A percentile compares a stretch with the other conserved stretches of the same genome.
phyloP scores from a whole-genome alignment of 306 rosid genomes.

The Betula pendula region DNA sequence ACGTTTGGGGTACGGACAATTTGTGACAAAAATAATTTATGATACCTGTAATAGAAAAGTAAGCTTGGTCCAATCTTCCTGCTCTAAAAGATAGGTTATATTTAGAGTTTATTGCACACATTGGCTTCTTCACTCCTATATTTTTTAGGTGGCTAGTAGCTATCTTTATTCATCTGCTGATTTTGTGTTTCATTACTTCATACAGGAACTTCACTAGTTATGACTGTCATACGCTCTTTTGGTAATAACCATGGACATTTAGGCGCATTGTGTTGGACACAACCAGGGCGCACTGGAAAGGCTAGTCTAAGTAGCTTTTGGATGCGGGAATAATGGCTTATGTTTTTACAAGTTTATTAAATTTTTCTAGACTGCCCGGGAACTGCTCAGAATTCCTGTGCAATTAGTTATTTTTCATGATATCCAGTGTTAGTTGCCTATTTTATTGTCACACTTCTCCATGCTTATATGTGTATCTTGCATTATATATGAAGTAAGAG shows the following conservation, averaged over 20 bases:
- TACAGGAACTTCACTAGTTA: conserved; percentile 80
- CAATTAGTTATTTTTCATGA: background rate
- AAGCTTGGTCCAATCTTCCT: conserved; percentile 14
- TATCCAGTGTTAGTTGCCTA: background rate
- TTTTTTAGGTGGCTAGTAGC: background rate
- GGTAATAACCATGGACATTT: conserved; percentile 87
- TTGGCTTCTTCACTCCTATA: background rate
- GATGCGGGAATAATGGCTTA: conserved; percentile 8
- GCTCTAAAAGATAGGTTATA: conserved; percentile 17
- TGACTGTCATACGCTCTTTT: conserved; percentile 86
- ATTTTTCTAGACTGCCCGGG: background rate
- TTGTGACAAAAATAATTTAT: background rate
- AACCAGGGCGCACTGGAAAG: conserved; percentile 87
- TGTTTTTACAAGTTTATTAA: conserved; percentile 4
- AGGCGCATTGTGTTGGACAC: conserved; percentile 78
- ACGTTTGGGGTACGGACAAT: conserved; percentile 88
- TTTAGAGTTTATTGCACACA: conserved; percentile 5
- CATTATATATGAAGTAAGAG: conserved; percentile 11
- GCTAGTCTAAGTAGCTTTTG: conserved; percentile 39
- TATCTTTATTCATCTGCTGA: conserved; percentile 24
- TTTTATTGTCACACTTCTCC: background rate
- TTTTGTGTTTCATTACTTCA: conserved; percentile 22
- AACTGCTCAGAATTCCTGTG: conserved; percentile 6
- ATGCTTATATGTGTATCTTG: background rate
- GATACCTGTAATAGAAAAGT: conserved; percentile 12